These are phyloP conservation scores for Chamaenerion angustifolium DNA, from an alignment of 345 rosid species.

Conservation along the genomic window DNA sequence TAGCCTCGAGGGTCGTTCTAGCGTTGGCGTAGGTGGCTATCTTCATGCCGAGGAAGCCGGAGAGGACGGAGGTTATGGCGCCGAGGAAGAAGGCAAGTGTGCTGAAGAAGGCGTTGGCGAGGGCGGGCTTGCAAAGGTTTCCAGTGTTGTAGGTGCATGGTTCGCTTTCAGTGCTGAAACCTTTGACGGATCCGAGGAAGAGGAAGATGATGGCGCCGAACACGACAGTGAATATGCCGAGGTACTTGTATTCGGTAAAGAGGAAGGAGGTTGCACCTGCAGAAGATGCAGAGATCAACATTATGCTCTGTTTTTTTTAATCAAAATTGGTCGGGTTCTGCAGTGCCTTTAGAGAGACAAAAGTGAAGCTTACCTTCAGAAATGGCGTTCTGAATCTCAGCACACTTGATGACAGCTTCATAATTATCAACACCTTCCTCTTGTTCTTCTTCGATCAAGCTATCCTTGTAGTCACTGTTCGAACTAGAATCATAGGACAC, in stretches of 20 bases:
- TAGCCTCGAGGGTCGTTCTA: conserved; percentile 55
- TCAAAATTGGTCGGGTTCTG: not conserved
- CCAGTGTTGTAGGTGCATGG: conserved; percentile 48
- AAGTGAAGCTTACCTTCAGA: conserved; percentile 34
- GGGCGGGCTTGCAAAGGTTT: conserved; percentile 45
- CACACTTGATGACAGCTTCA: conserved; percentile 42
- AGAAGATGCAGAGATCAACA: not conserved
- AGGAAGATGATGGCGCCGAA: conserved; percentile 38
- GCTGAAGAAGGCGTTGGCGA: conserved; percentile 47
- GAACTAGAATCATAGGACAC: conserved; percentile 19
- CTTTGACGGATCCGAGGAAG: conserved; percentile 58
- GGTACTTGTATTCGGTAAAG: conserved; percentile 48
- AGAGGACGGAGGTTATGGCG: conserved; percentile 47
- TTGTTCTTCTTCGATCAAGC: conserved; percentile 31
- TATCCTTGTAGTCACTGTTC: conserved; percentile 19
- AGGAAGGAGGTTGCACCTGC: conserved; percentile 60
- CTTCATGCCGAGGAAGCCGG: conserved; percentile 66
- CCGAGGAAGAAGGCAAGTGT: conserved; percentile 66
- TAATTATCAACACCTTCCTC: conserved; percentile 34
- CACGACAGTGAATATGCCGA: conserved; percentile 31
- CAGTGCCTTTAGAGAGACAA: not conserved
- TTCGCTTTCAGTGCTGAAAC: conserved; percentile 50
- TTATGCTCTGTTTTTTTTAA: too few relatives aligned
- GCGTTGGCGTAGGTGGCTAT: conserved; percentile 64
- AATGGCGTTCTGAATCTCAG: conserved; percentile 62